Percentiles rank a stretch among this genome's conserved stretches.
Conservation (phyloP, 768 basidiomycete genomes). For the Rhodotorula diobovata region DNA sequence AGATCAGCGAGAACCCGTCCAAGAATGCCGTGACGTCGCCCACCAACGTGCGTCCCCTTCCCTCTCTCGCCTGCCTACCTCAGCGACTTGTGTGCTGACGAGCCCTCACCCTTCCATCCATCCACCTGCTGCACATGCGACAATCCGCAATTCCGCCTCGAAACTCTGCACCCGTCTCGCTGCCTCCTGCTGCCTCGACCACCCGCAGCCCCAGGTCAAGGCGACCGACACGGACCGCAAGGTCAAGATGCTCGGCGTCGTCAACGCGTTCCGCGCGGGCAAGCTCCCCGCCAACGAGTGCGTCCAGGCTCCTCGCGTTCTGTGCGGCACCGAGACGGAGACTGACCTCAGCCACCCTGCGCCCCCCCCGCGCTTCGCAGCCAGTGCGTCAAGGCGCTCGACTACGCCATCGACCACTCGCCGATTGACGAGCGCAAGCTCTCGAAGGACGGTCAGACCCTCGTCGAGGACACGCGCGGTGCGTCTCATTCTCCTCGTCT, state of each 20-base stretch:
- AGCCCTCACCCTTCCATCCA: no score
- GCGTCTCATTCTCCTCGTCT: background rate
- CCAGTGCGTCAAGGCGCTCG: constrained; percentile 53
- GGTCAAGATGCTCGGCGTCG: constrained; percentile 67
- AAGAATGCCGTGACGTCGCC: constrained; percentile 15
- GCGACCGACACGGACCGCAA: constrained; percentile 78
- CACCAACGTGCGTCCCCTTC: background rate
- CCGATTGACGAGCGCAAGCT: constrained; percentile 31
- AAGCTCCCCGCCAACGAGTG: constrained; percentile 43
- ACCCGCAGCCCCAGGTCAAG: constrained; percentile 3
- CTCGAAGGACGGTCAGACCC: constrained; percentile 35
- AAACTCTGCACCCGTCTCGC: background rate
- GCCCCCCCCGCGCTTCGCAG: background rate
- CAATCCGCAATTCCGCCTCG: no score
- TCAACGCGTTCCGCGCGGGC: constrained; percentile 60
- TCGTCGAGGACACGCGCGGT: constrained; percentile 33
- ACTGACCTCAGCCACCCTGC: background rate
- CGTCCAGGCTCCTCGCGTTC: background rate
- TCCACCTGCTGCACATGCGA: no score
- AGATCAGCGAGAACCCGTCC: constrained; percentile 29
- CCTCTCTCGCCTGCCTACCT: background rate
- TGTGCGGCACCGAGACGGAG: no score
- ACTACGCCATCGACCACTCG: constrained; percentile 56
- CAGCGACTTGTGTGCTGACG: no score
- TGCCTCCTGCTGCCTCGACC: background rate